Evolutionary conservation across 2,329 filamentous ascomycete genomes (phyloP).

Genomic region (Pseudogymnoascus sp.): DNA sequence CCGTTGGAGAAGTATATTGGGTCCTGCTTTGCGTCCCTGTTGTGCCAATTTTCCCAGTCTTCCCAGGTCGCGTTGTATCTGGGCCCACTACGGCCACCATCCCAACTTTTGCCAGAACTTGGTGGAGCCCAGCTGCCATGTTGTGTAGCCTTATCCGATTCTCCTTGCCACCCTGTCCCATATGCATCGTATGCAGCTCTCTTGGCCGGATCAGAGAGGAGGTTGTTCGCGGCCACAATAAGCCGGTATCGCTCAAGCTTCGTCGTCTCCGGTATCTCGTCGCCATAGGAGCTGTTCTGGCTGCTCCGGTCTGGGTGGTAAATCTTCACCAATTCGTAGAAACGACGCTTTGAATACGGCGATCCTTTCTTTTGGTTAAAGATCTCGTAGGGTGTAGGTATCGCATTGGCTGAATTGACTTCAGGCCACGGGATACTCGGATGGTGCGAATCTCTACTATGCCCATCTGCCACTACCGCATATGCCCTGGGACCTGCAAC

Average conservation of each 20-base stretch:
- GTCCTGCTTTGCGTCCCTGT: constrained; percentile 42
- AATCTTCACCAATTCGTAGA: constrained; percentile 86
- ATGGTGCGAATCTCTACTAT: constrained; percentile 30
- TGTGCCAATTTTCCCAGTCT: constrained; percentile 83
- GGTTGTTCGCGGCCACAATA: constrained; percentile 76
- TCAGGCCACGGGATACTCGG: constrained; percentile 26
- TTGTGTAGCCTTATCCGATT: constrained; percentile 23
- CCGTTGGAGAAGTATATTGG: constrained; percentile 68
- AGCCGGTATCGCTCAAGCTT: constrained; percentile 86
- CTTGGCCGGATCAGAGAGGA: constrained; percentile 74
- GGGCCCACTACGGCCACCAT: constrained; percentile 32
- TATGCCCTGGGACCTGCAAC: constrained; percentile 24
- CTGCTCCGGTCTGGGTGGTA: constrained; percentile 77
- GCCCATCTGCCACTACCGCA: constrained; percentile 30
- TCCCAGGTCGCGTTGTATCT: constrained; percentile 89
- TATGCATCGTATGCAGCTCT: constrained; percentile 74
- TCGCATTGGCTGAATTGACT: constrained; percentile 20
- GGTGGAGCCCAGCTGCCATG: constrained; percentile 17
- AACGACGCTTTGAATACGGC: constrained; percentile 73
- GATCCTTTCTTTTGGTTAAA: constrained; percentile 52
- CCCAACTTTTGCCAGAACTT: constrained; percentile 21
- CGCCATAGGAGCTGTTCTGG: constrained; percentile 30
- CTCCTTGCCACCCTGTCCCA: constrained; percentile 69
- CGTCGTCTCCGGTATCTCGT: constrained; percentile 47
- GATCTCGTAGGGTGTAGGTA: constrained; percentile 78